Base-by-base conservation (phyloP, 176 grass and related monocot species). In the Alloteropsis semialata region DNA sequence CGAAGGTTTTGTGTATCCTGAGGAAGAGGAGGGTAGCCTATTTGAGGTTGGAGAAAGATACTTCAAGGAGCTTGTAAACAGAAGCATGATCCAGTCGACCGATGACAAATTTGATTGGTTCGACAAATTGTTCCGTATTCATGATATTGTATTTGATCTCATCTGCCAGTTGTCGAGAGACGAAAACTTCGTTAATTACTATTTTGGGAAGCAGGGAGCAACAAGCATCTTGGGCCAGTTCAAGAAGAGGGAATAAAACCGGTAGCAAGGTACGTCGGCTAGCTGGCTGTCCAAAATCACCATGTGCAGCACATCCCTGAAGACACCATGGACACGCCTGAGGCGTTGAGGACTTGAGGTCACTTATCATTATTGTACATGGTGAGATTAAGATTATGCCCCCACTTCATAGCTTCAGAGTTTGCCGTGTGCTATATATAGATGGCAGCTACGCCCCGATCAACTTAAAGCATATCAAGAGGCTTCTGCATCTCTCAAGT, bases 131-230 rank as follows among this genome's bases (percentile, higher is more conserved):
- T 76, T 38, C 7, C 36, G 14, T 41, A 24, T 76, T 42, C 74
- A 76, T 18, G 74, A 76, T 28, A 28, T 59, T 28, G 74, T 76
- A 53, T 38, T 76, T 27, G 74, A 76, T 42, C 14, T 76, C 22
- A 76, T 76, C 1, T 1, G 74, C 28, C 4, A 76, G 34, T 59
- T 76, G 36, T 59, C 36, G 8, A 1, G 0, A 2, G 36, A 28
- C 42, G 74, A 75, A 75, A 25, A 75, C 72, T 75, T 75, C 2
- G n/a, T n/a, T n/a, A n/a, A 12, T 75, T 34, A 75, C 72, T n/a
- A 1, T 56, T 4, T 56, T 75, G 2, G 21, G 1, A 1, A 33
- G 0, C 3, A 34, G 7, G 3, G 22, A 38, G 48, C 8, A 74
- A 53, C 21, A 22, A 34, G 3, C 14, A 34, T 51, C 29, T 21